These are phyloP conservation scores for Suillus tomentosus DNA, from an alignment of 768 basidiomycete species.

Conservation along the genomic window DNA sequence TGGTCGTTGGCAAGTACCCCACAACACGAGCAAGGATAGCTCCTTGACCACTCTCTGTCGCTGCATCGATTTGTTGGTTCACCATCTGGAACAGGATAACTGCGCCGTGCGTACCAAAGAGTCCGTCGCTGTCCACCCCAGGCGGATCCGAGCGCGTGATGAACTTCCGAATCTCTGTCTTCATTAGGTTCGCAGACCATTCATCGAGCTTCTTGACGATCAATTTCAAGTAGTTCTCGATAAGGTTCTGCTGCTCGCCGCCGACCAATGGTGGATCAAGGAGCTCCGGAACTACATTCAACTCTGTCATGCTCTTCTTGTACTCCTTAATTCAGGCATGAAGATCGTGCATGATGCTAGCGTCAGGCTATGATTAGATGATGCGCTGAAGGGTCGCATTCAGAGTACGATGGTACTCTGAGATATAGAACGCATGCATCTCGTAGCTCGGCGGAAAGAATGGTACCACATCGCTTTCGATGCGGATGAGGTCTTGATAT, in stretches of 20 bases:
- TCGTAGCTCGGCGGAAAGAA: conserved; percentile 94
- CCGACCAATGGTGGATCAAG: conserved; percentile 91
- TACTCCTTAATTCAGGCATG: conserved; percentile 97
- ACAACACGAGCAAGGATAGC: conserved; percentile 90
- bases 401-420: conserved; percentile 87
- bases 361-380: conserved; percentile 75
- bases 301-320: conserved; percentile 92
- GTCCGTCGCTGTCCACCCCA: conserved; percentile 84
- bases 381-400: conserved; percentile 73
- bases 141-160: conserved; percentile 80
- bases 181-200: conserved; percentile 94
- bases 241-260: conserved; percentile 89
- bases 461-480: conserved; percentile 85
- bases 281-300: conserved; percentile 77
- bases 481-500: conserved; percentile 94
- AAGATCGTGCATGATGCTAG: conserved; percentile 79
- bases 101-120: conserved; percentile 92
- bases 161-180: conserved; percentile 85
- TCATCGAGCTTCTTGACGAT: conserved; percentile 96
- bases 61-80: conserved; percentile 94
- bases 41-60: conserved; percentile 94
- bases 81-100: conserved; percentile 98
- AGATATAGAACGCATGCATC: conserved; percentile 78
- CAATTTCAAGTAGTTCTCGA: conserved; percentile 93
- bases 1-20: conserved; percentile 96